Percentiles rank a stretch among this genome's conserved stretches.
phyloP scores from a whole-genome alignment of 768 basidiomycete genomes.

The Hygrocybe coccinea region DNA sequence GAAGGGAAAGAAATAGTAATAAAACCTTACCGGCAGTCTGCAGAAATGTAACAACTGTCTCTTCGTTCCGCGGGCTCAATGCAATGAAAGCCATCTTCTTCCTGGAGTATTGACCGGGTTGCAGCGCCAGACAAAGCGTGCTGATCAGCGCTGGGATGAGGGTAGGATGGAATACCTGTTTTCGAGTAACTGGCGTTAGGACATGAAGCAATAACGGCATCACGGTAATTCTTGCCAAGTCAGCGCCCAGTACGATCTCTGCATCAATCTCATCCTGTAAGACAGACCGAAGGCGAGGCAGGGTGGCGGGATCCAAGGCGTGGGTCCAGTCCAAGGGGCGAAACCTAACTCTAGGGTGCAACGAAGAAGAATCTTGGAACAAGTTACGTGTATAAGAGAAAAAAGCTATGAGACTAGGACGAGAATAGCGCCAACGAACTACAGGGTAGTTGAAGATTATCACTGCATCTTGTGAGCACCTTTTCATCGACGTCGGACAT shows the following conservation, averaged over 20 bases:
- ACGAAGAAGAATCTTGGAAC: constrained; percentile 49
- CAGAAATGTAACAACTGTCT: constrained; percentile 47
- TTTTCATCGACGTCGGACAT: constrained; percentile 63
- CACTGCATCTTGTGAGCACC: constrained; percentile 56
- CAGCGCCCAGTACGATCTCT: constrained; percentile 67
- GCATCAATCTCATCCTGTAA: constrained; percentile 42
- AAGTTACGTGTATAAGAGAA: constrained; percentile 1
- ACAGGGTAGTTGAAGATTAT: constrained; percentile 58
- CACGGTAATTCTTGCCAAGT: constrained; percentile 41
- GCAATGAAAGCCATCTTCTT: constrained; percentile 43
- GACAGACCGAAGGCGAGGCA: constrained; percentile 23
- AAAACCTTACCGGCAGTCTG: constrained; percentile 25
- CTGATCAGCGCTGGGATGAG: constrained; percentile 55
- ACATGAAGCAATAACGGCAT: neutral
- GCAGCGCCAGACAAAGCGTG: constrained; percentile 44
- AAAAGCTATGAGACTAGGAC: neutral
- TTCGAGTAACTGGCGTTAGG: neutral
- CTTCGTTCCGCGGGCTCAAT: constrained; percentile 51
- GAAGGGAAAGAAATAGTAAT: constrained; percentile 3
- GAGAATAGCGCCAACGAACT: constrained; percentile 39
- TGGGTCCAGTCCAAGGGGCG: constrained; percentile 62
- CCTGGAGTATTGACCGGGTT: constrained; percentile 10
- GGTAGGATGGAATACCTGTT: constrained; percentile 63
- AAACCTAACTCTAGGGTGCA: constrained; percentile 43
- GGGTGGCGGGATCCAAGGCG: constrained; percentile 37